phyloP scores from a whole-genome alignment of 2,329 filamentous ascomycete genomes.

The Tolypocladium cylindrosporum region DNA sequence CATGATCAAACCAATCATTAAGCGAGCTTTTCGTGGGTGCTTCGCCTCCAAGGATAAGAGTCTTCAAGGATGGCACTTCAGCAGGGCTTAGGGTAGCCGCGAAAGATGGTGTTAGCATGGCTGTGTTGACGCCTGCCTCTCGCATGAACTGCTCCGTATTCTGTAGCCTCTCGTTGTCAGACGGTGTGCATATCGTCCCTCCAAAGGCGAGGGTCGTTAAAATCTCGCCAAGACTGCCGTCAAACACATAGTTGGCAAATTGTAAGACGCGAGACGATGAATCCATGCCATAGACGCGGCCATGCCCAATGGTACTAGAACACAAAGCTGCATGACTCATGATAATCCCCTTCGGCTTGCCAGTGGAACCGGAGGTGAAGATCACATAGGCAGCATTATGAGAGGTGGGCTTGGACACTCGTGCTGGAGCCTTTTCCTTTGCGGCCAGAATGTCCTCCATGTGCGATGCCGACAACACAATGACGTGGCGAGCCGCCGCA shows the following conservation, averaged over 20 bases:
- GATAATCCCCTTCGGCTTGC: constrained; percentile 16
- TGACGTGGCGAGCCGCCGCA: not conserved
- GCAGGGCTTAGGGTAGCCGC: constrained; percentile 6
- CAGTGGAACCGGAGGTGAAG: constrained; percentile 18
- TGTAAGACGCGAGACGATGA: constrained; percentile 39
- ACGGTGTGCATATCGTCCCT: constrained; percentile 12
- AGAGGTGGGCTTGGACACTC: too few relatives aligned
- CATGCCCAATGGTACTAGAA: constrained; percentile 38
- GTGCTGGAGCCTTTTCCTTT: not conserved
- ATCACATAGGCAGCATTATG: constrained; percentile 11
- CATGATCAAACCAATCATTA: constrained; percentile 7
- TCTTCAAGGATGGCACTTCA: constrained; percentile 5
- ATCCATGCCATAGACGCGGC: constrained; percentile 33
- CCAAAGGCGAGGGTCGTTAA: constrained; percentile 10
- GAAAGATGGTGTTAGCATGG: not conserved
- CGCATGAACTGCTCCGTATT: not conserved
- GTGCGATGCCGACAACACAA: not conserved
- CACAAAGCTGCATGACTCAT: constrained; percentile 40
- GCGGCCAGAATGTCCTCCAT: not conserved
- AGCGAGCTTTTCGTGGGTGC: constrained; percentile 2
- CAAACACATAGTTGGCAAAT: constrained; percentile 40
- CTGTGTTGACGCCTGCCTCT: not conserved
- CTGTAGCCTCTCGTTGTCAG: constrained; percentile 8
- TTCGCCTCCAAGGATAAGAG: constrained; percentile 7
- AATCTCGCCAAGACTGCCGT: constrained; percentile 28